These are phyloP conservation scores for Bidens hawaiensis DNA, from an alignment of 140 eudicot species.

Conservation along the genomic window DNA sequence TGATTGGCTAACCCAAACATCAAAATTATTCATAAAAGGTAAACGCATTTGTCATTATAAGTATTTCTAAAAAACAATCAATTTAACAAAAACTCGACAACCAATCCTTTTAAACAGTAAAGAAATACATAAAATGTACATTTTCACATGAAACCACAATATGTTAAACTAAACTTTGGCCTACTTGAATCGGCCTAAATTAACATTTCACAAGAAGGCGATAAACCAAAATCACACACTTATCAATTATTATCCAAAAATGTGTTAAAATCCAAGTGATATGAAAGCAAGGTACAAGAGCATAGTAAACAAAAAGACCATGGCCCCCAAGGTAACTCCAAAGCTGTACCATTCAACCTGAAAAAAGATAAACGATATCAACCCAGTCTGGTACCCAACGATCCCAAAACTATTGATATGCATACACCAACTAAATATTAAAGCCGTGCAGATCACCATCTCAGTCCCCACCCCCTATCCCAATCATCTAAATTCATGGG, in stretches of 20 bases:
- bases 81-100: too few relatives aligned
- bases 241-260: not conserved
- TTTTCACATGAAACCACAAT: not conserved
- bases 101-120: too few relatives aligned
- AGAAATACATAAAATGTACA: not conserved
- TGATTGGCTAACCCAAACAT: too few relatives aligned
- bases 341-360: conserved; percentile 6
- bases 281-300: not conserved
- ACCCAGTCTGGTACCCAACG: conserved; percentile 20
- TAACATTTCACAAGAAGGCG: not conserved
- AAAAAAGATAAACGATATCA: conserved; percentile 8
- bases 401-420: conserved; percentile 12
- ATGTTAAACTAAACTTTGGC: not conserved
- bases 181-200: not conserved
- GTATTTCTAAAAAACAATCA: too few relatives aligned
- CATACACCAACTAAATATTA: conserved; percentile 29
- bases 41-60: too few relatives aligned
- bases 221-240: not conserved
- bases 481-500: conserved; percentile 18
- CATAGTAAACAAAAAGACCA: not conserved
- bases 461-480: conserved; percentile 13
- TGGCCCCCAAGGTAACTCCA: not conserved
- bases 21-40: too few relatives aligned
- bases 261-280: not conserved
- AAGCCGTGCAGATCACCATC: conserved; percentile 18